Evolutionary conservation across 805 yeast species (phyloP).

Genomic region (Wickerhamomyces hampshirensis): DNA sequence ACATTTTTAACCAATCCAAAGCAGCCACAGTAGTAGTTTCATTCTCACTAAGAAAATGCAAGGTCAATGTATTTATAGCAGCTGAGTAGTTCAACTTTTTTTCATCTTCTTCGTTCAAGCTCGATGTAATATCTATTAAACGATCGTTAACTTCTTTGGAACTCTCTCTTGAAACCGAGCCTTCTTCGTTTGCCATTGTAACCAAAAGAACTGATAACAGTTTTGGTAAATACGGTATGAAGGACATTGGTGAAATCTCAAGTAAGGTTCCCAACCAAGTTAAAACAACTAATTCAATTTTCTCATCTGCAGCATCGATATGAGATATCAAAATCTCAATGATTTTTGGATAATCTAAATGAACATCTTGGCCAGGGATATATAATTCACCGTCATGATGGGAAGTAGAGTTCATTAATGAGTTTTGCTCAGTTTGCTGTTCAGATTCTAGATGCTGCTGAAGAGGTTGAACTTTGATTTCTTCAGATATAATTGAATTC

Average conservation of each 20-base stretch:
- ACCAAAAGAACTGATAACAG: constrained; percentile 65
- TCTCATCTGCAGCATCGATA: constrained; percentile 60
- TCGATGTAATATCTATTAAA: constrained; percentile 43
- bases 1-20: constrained; percentile 82
- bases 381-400: constrained; percentile 49
- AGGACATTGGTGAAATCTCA: constrained; percentile 68
- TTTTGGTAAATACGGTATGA: constrained; percentile 70
- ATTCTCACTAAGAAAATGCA: constrained; percentile 69
- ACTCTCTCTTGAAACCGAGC: constrained; percentile 43
- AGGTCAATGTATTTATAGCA: constrained; percentile 65
- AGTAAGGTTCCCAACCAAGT: constrained; percentile 79
- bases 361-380: constrained; percentile 76
- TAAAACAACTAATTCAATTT: constrained; percentile 73
- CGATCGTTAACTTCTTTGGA: constrained; percentile 55
- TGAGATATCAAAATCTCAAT: constrained; percentile 80
- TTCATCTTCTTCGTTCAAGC: constrained; percentile 25
- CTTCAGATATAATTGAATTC: neutral
- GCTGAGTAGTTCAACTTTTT: constrained; percentile 44
- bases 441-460: neutral
- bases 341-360: constrained; percentile 72
- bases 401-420: neutral
- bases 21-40: constrained; percentile 81
- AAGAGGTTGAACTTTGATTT: neutral
- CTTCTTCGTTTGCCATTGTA: constrained; percentile 43
- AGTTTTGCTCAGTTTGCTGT: constrained; percentile 6